phyloP scores from a whole-genome alignment of 495 filamentous ascomycete genomes.

The Penicillium taxi region DNA sequence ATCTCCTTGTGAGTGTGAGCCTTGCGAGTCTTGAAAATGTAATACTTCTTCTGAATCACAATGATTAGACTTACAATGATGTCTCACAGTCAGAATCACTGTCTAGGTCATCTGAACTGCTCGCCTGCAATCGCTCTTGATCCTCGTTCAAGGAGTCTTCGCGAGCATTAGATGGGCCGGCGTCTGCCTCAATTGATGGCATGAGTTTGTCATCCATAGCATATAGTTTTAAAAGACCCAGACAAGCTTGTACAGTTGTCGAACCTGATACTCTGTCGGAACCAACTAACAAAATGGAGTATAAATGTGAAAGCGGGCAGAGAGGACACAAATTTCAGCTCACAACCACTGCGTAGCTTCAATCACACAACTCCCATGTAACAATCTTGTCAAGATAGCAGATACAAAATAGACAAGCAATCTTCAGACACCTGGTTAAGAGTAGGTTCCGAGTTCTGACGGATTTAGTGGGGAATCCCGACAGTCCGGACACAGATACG shows the following conservation, averaged over 20 bases:
- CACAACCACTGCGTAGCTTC: too few relatives aligned
- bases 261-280: too few relatives aligned
- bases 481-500: too few relatives aligned
- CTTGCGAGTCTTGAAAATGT: neutral
- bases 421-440: too few relatives aligned
- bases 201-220: slow-evolving; percentile 25
- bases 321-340: too few relatives aligned
- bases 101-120: slow-evolving; percentile 15
- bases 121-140: slow-evolving; percentile 2
- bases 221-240: slow-evolving; percentile 15
- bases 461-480: too few relatives aligned
- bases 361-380: too few relatives aligned
- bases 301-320: too few relatives aligned
- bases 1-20: slow-evolving; percentile 30
- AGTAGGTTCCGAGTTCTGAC: too few relatives aligned
- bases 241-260: neutral
- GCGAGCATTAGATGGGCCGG: slow-evolving; percentile 5
- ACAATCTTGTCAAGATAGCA: too few relatives aligned
- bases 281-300: too few relatives aligned
- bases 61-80: slow-evolving; percentile 19
- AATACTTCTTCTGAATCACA: neutral
- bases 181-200: slow-evolving; percentile 11
- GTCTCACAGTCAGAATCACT: slow-evolving; percentile 16
- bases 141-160: slow-evolving; percentile 4
- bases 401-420: too few relatives aligned